phyloP scores from a whole-genome alignment of 2,329 filamentous ascomycete genomes.

The Trichoderma asperellum region DNA sequence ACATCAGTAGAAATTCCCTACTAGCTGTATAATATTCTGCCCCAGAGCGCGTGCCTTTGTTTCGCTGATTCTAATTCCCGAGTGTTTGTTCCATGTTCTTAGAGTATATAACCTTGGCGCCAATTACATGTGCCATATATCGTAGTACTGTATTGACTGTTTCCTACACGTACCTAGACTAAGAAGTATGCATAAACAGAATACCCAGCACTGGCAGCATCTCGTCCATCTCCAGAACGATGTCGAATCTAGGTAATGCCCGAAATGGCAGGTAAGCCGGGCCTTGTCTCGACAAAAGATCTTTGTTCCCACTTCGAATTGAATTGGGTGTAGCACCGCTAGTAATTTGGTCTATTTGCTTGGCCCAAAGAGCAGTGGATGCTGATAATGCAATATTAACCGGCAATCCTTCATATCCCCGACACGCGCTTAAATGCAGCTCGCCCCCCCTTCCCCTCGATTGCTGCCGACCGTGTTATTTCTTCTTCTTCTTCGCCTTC shows the following conservation, averaged over 20 bases:
- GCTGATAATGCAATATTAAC: conserved; percentile 12
- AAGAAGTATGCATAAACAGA: neutral
- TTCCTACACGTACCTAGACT: no score
- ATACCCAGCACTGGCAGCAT: neutral
- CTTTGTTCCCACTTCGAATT: neutral
- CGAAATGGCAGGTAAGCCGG: neutral
- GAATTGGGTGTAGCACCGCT: conserved; percentile 7
- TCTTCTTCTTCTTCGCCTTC: neutral
- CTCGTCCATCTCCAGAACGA: neutral
- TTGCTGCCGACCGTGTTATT: neutral
- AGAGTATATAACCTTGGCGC: neutral
- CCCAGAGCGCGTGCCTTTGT: neutral
- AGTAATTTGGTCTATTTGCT: neutral
- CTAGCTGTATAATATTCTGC: neutral
- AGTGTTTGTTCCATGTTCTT: neutral
- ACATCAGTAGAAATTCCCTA: neutral
- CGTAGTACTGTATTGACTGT: no score
- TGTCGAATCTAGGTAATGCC: neutral
- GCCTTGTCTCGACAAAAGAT: neutral
- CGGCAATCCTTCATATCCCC: conserved; percentile 7
- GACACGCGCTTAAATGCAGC: neutral
- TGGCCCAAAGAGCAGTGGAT: neutral
- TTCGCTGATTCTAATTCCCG: neutral
- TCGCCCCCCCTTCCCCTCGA: neutral
- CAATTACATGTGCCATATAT: no score